Percentiles rank a stretch among this genome's conserved stretches.
phyloP scores from a whole-genome alignment of 495 filamentous ascomycete genomes.

The Stereocaulon alpinum region DNA sequence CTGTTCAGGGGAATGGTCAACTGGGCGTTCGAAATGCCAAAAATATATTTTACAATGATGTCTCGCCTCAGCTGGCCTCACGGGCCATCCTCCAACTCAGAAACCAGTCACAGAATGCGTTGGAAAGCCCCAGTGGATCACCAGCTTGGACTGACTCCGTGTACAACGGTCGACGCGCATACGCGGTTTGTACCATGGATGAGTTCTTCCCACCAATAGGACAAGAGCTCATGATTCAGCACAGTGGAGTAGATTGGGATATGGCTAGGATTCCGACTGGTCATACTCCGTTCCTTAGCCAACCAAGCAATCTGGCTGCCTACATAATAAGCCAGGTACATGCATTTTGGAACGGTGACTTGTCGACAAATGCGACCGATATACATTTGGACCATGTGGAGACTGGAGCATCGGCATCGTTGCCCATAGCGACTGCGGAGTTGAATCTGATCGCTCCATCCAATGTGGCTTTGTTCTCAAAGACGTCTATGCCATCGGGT shows the following conservation, averaged over 20 bases:
- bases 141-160: constrained; percentile 11
- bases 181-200: constrained; percentile 13
- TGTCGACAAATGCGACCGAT: neutral
- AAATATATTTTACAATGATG: constrained; percentile 19
- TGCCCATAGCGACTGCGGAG: too few species aligned
- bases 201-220: constrained; percentile 9
- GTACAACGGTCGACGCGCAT: constrained; percentile 19
- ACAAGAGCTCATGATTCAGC: constrained; percentile 16
- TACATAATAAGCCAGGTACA: neutral
- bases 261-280: constrained; percentile 11
- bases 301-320: constrained; percentile 4
- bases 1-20: constrained; percentile 9
- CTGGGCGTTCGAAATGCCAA: constrained; percentile 8
- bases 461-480: too few species aligned
- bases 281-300: constrained; percentile 19
- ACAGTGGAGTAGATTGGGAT: constrained; percentile 17
- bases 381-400: too few species aligned
- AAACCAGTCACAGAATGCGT: constrained; percentile 12
- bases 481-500: too few species aligned
- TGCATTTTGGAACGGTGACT: neutral
- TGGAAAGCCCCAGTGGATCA: constrained; percentile 9
- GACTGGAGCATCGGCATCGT: too few species aligned
- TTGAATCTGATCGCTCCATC: too few species aligned
- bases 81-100: constrained; percentile 12
- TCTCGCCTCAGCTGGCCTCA: constrained; percentile 2